Evolutionary conservation across 352 stramenopile species (phyloP), one percentile per base, ranked within the genome.

Genomic region (Halophytophthora batemanensis): DNA sequence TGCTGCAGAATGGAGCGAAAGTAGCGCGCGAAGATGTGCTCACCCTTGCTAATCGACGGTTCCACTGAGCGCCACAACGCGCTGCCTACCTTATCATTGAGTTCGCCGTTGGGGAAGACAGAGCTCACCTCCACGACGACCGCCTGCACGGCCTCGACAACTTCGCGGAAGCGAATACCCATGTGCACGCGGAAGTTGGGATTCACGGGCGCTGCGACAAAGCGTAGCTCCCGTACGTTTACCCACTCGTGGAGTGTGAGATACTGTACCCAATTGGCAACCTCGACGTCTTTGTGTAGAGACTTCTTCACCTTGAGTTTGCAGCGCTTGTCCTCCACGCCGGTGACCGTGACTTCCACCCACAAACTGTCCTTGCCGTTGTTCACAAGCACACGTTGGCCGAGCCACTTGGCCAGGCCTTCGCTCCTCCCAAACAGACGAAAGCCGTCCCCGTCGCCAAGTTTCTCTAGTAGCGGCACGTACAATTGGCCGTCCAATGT

Each of bases 11-110:
- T 76, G 2, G 76, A 87, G 3, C 80, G 71, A 37, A 89, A 74
- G 49, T 91, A 91, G 13, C 80, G 75, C 3, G 80, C 77, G 31
- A 77, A 91, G 21, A 91, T 66, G 54, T 91, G 80, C 42, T 89
- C 76, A 0, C 76, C 80, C 45, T 66, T 77, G 56, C 65, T 76
- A 31, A 89, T 63, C 0, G 64, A 69, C 6, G 61, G 13, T 35
- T 91, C 80, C 3, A 89, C 40, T 7, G 69, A 65, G 43, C 70
- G 65, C 77, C 77, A 88, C 1, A 88, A 37, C n/a, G 79, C 66
- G 50, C 47, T 79, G 11, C 55, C 61, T 3, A 87, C 75, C 33
- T 79, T 79, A 12, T 68, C 56, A 34, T 82, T 72, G 2, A 88
- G 50, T 22, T 86, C 65, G 35, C 78, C 71, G 52, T 87, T 87